Percentiles rank a stretch among this genome's conserved stretches.
phyloP scores from a whole-genome alignment of 1,284 basidiomycete species.

The Pyrrhoderma noxium region DNA sequence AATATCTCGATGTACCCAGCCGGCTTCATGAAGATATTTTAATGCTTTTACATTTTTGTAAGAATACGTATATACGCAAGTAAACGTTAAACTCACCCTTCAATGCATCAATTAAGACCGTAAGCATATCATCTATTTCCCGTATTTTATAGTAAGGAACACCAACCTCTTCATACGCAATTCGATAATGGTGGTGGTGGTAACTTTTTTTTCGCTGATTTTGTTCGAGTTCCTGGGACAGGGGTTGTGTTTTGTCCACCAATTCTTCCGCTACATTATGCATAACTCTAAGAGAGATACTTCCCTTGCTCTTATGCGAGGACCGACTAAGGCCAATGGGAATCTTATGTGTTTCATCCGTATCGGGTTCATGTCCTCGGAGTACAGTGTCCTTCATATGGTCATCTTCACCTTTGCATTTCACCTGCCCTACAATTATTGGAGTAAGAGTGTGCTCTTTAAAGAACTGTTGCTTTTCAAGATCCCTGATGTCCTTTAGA shows the following conservation, averaged over 20 bases:
- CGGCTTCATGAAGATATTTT: background rate
- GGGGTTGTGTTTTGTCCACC: too few species aligned
- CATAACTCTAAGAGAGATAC: too few species aligned
- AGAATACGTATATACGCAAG: background rate
- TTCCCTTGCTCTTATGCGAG: too few species aligned
- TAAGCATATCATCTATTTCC: background rate
- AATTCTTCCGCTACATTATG: too few species aligned
- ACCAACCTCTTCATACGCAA: slow-evolving; percentile 2
- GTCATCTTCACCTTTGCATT: background rate
- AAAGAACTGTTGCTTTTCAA: background rate
- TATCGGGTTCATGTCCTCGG: background rate
- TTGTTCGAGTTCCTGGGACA: too few species aligned
- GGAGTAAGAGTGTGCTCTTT: background rate
- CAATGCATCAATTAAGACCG: background rate
- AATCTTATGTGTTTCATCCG: too few species aligned
- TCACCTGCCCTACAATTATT: background rate
- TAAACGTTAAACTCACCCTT: background rate
- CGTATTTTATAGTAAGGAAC: background rate
- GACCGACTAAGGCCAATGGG: too few species aligned
- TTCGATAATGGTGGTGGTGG: background rate
- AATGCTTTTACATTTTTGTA: too few species aligned
- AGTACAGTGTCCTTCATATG: background rate
- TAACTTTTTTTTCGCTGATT: too few species aligned
- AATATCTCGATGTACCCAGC: slow-evolving; percentile 7
- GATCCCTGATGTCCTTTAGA: background rate